Percentiles rank a stretch among this genome's conserved stretches.
Evolutionary conservation across 805 yeast genomes (phyloP).

Genomic region (Candida silvatica): DNA sequence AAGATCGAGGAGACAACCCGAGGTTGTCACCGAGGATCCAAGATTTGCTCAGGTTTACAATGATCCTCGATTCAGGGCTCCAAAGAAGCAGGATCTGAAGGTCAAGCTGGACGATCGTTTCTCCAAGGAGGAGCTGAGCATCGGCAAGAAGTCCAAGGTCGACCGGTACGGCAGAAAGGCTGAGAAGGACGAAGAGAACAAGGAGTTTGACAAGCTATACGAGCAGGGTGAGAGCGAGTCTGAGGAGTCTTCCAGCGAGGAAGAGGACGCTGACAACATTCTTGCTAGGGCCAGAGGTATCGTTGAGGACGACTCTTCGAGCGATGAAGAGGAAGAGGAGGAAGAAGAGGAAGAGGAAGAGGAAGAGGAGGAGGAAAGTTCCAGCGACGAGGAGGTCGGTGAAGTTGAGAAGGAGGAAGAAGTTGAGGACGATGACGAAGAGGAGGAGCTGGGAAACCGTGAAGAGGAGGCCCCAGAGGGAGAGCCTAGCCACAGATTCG

Average conservation of each 20-base stretch:
- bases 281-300: constrained; percentile 52
- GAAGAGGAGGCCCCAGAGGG: constrained; percentile 70
- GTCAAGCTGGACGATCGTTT: constrained; percentile 84
- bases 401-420: constrained; percentile 27
- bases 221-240: constrained; percentile 8
- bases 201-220: constrained; percentile 18
- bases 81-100: constrained; percentile 59
- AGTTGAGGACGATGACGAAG: constrained; percentile 30
- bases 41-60: constrained; percentile 72
- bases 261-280: constrained; percentile 22
- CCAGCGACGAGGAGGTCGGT: constrained; percentile 38
- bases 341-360: constrained; percentile 5
- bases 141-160: constrained; percentile 55
- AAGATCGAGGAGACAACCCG: not conserved
- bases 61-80: constrained; percentile 83
- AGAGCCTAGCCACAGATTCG: constrained; percentile 74
- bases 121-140: constrained; percentile 50
- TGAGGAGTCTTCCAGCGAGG: constrained; percentile 22
- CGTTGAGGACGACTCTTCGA: constrained; percentile 21
- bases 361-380: constrained; percentile 28
- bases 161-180: constrained; percentile 85
- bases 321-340: constrained; percentile 27
- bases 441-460: constrained; percentile 26
- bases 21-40: constrained; percentile 36
- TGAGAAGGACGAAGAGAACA: constrained; percentile 26